These are phyloP conservation scores for Rosellinia necatrix DNA, from an alignment of 2,329 filamentous ascomycete genomes.

Conservation along the genomic window DNA sequence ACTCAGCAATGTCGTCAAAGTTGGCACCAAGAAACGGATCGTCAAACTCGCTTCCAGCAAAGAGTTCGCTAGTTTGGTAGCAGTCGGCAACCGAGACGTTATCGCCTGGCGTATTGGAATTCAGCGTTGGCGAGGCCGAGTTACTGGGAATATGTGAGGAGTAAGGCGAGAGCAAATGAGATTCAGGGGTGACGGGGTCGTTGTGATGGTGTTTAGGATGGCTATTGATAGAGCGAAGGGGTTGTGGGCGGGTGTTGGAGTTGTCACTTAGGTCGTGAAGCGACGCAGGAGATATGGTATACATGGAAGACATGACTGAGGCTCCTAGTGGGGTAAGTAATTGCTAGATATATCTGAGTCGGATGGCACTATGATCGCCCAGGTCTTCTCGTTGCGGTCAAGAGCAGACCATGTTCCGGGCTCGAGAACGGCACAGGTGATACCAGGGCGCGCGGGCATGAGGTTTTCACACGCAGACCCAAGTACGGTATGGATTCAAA, in stretches of 20 bases:
- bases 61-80: slow-evolving; percentile 54
- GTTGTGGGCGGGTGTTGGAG: slow-evolving; percentile 35
- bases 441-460: slow-evolving; percentile 14
- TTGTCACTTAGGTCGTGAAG: slow-evolving; percentile 45
- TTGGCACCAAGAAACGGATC: slow-evolving; percentile 58
- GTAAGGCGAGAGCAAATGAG: slow-evolving; percentile 49
- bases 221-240: slow-evolving; percentile 41
- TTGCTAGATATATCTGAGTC: slow-evolving; percentile 41
- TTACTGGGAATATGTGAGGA: slow-evolving; percentile 49
- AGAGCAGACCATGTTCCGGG: slow-evolving; percentile 34
- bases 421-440: slow-evolving; percentile 27
- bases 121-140: slow-evolving; percentile 47
- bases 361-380: slow-evolving; percentile 29
- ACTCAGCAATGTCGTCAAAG: slow-evolving; percentile 45
- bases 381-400: slow-evolving; percentile 32
- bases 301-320: slow-evolving; percentile 50
- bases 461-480: slow-evolving; percentile 2
- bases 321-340: slow-evolving; percentile 30
- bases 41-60: slow-evolving; percentile 48
- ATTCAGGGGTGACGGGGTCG: slow-evolving; percentile 43
- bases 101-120: slow-evolving; percentile 54
- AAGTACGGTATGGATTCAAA: neutral
- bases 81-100: slow-evolving; percentile 53
- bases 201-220: slow-evolving; percentile 33
- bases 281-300: slow-evolving; percentile 47